Base-by-base conservation (phyloP, 768 basidiomycete genomes). In the Kwoniella europaea region DNA sequence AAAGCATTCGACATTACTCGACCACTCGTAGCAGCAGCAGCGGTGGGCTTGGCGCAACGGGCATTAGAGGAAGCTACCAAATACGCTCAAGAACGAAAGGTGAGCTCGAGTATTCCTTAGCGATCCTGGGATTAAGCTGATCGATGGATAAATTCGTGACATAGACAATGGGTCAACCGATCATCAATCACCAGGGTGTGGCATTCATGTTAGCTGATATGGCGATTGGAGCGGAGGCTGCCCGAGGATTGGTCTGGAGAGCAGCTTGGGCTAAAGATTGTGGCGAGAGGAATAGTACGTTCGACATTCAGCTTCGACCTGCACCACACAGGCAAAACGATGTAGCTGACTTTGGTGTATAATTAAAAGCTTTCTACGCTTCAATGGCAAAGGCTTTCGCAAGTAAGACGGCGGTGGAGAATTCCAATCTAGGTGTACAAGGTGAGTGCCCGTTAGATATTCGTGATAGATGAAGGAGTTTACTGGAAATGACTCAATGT, bases 1-100 rank as follows among this genome's bases (percentile, higher is more conserved):
- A 80, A 80, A 60, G 84, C 84, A 0, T 85, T 85, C 65, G 85
- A 85, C 63, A 83, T 85, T 65, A 85, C 85, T 15, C 78, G 85
- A 13, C 84, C 85, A 1, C 74, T 85, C 20, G 83, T 85, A 52
- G 84, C 84, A 0, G 74, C 84, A 1, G 84, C 83, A 3, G 85
- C 85, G 1, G 82, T 83, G 9, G 85, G 85, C 2, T 67, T 85
- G 6, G 80, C 85, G 3, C 84, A 85, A 69, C 63, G 85, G 29
- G 83, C 84, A 1, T 68, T 85, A 27, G 81, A 82, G 55, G 85
- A 85, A 68, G 85, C 85, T 1, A 81, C 81, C 15, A 83, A 77
- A 70, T 85, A 85, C 68, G 84, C 84, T 4, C 84, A 84, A 68
- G 82, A 83, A 24, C 77, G 84, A 61, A 74, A 80, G 72, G 82